phyloP scores from a whole-genome alignment of 331 rosid genomes.

The Rhamnella rubrinervis region DNA sequence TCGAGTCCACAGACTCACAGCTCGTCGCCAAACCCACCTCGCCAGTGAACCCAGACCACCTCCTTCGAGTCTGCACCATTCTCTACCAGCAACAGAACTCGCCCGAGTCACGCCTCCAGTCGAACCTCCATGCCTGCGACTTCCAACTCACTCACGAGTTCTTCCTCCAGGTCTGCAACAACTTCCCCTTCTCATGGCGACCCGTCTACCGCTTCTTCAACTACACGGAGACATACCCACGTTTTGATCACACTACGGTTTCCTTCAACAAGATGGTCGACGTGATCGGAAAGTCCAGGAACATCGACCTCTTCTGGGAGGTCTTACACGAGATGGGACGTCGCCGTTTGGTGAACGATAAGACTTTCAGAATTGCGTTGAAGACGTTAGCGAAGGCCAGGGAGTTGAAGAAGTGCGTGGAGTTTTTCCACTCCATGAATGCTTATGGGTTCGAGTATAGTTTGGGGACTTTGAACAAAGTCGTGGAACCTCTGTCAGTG shows the following conservation, averaged over 20 bases:
- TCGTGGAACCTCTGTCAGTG: slow-evolving; percentile 47
- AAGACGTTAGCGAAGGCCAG: slow-evolving; percentile 55
- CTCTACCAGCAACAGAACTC: slow-evolving; percentile 78
- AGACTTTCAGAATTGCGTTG: slow-evolving; percentile 48
- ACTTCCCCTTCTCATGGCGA: slow-evolving; percentile 81
- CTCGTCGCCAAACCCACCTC: neutral
- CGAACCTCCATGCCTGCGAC: slow-evolving; percentile 52
- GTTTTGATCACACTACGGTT: slow-evolving; percentile 50
- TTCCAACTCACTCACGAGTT: slow-evolving; percentile 73
- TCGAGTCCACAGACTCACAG: slow-evolving; percentile 14
- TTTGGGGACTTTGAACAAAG: slow-evolving; percentile 52
- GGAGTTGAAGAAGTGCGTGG: slow-evolving; percentile 70
- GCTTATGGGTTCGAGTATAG: slow-evolving; percentile 49
- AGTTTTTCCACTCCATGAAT: slow-evolving; percentile 68
- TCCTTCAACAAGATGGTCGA: slow-evolving; percentile 63
- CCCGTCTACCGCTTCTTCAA: slow-evolving; percentile 65
- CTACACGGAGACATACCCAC: slow-evolving; percentile 38
- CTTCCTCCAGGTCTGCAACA: slow-evolving; percentile 86
- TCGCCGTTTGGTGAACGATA: slow-evolving; percentile 41
- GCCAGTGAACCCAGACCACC: slow-evolving; percentile 47
- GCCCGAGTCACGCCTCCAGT: slow-evolving; percentile 51
- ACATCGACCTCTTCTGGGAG: slow-evolving; percentile 65
- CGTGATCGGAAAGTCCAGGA: slow-evolving; percentile 47
- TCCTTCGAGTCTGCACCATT: slow-evolving; percentile 67
- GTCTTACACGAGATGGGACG: slow-evolving; percentile 45